phyloP scores from a whole-genome alignment of 805 yeast species.

The Schwanniomyces pseudopolymorphus region DNA sequence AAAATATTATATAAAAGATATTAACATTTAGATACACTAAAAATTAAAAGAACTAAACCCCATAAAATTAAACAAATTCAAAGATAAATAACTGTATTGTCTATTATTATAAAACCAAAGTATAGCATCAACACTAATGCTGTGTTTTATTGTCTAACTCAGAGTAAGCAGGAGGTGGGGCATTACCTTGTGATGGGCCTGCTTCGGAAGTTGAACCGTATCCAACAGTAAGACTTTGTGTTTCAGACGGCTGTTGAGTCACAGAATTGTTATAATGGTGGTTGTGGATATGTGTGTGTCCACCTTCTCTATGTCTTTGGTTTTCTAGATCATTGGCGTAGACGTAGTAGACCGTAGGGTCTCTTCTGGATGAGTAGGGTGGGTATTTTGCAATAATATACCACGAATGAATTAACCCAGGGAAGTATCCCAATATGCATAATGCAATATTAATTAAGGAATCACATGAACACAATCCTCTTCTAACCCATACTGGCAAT shows the following conservation, averaged over 20 bases:
- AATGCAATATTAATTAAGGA: slow-evolving; percentile 42
- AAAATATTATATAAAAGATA: neutral
- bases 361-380: slow-evolving; percentile 27
- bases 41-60: neutral
- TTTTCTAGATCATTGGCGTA: slow-evolving; percentile 37
- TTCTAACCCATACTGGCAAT: slow-evolving; percentile 64
- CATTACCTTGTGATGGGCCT: slow-evolving; percentile 9
- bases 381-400: slow-evolving; percentile 50
- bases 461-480: slow-evolving; percentile 60
- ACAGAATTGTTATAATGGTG: slow-evolving; percentile 16
- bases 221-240: slow-evolving; percentile 9
- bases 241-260: slow-evolving; percentile 10
- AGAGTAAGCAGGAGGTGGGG: slow-evolving; percentile 31
- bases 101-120: neutral
- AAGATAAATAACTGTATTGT: neutral
- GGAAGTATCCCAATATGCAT: slow-evolving; percentile 48
- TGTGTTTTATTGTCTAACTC: slow-evolving; percentile 20
- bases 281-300: slow-evolving; percentile 10
- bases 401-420: slow-evolving; percentile 52
- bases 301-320: slow-evolving; percentile 9
- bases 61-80: neutral
- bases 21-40: neutral
- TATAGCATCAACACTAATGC: neutral
- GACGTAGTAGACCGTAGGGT: slow-evolving; percentile 33
- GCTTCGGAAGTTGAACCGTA: slow-evolving; percentile 11